These are phyloP conservation scores for Candida ortonii DNA, from an alignment of 805 yeast species.

Conservation along the genomic window DNA sequence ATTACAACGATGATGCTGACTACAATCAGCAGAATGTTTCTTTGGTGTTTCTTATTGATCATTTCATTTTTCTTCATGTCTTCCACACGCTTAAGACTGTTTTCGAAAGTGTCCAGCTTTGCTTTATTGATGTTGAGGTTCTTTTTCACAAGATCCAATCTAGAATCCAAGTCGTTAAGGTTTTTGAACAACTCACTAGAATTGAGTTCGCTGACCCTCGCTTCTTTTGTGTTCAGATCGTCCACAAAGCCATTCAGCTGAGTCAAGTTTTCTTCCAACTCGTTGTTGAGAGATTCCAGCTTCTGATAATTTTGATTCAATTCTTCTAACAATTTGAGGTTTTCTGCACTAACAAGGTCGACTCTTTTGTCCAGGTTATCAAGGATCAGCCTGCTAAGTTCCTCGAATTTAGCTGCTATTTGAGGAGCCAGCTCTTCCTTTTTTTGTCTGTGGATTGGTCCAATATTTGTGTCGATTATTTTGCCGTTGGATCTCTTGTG, in stretches of 20 bases:
- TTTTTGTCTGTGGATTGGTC: slow-evolving; percentile 2
- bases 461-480: slow-evolving; percentile 9
- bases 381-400: slow-evolving; percentile 26
- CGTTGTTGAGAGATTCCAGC: slow-evolving; percentile 26
- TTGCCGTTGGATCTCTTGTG: not conserved
- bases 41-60: slow-evolving; percentile 12
- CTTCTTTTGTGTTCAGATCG: slow-evolving; percentile 29
- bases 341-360: slow-evolving; percentile 29
- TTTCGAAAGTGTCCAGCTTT: slow-evolving; percentile 22
- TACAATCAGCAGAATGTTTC: slow-evolving; percentile 10
- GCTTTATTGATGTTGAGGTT: slow-evolving; percentile 22
- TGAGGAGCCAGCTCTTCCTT: slow-evolving; percentile 22
- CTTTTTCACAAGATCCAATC: slow-evolving; percentile 26
- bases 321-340: slow-evolving; percentile 26
- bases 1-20: slow-evolving; percentile 15
- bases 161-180: slow-evolving; percentile 27
- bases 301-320: slow-evolving; percentile 28
- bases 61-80: slow-evolving; percentile 17
- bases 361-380: slow-evolving; percentile 24
- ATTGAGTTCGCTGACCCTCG: slow-evolving; percentile 21
- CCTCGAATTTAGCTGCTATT: slow-evolving; percentile 27
- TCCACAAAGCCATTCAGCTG: slow-evolving; percentile 30
- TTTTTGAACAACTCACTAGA: slow-evolving; percentile 25
- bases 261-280: slow-evolving; percentile 27
- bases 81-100: slow-evolving; percentile 17